Percentiles rank a stretch among this genome's conserved stretches.
Conservation (phyloP, 106 monocot species). For the Agapanthus africanus region DNA sequence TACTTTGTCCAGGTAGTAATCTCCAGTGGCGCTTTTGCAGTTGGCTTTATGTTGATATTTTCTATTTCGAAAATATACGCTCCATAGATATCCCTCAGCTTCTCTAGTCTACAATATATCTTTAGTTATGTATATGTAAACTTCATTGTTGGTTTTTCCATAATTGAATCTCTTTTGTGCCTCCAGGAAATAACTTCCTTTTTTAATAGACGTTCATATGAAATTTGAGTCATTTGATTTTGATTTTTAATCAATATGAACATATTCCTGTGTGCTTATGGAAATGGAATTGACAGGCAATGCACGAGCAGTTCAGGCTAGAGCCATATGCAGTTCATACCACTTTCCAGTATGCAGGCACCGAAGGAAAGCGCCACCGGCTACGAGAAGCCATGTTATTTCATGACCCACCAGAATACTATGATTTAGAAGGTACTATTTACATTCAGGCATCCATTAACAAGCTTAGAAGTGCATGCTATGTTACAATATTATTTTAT, state of each 20-base stretch:
- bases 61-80: neutral
- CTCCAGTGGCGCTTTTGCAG: neutral
- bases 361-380: constrained; percentile 92
- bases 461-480: no score
- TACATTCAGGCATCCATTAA: no score
- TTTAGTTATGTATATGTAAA: neutral
- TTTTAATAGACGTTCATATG: neutral
- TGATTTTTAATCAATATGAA: neutral
- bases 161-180: neutral
- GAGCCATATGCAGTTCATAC: constrained; percentile 98
- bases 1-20: constrained; percentile 85
- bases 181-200: neutral
- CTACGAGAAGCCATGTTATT: constrained; percentile 92
- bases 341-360: constrained; percentile 93
- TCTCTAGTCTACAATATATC: neutral
- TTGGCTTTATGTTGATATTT: neutral
- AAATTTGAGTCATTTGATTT: neutral
- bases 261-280: neutral
- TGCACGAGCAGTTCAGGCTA: constrained; percentile 69
- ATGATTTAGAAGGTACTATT: constrained; percentile 84
- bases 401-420: constrained; percentile 79
- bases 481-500: no score
- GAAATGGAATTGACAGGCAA: constrained; percentile 36
- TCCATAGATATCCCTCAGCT: neutral
- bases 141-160: neutral